These are phyloP conservation scores for Simmondsia chinensis DNA, from an alignment of 148 eudicot genomes.

Conservation along the genomic window DNA sequence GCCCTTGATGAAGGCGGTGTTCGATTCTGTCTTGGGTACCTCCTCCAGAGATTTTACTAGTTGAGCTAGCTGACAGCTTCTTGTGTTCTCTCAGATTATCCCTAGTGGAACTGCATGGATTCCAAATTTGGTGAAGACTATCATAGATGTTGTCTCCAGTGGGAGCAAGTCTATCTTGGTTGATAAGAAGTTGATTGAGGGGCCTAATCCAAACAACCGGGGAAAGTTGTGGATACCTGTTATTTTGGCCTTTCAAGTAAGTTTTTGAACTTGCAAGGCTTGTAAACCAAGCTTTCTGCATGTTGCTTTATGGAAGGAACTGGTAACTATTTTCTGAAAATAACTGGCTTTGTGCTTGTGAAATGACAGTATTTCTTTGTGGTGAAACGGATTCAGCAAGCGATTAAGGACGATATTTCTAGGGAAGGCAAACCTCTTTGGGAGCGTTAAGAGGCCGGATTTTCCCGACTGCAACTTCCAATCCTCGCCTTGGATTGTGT, in stretches of 20 bases:
- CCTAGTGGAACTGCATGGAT: conserved; percentile 89
- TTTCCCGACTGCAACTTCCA: too few relatives aligned
- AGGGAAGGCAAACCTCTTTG: conserved; percentile 41
- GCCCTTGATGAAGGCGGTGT: too few relatives aligned
- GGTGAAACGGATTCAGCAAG: conserved; percentile 32
- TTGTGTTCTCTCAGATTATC: conserved; percentile 40
- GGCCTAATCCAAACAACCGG: conserved; percentile 76
- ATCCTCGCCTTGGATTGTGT: too few relatives aligned
- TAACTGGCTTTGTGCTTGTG: background rate
- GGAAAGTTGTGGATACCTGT: conserved; percentile 67
- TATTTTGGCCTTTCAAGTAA: conserved; percentile 63
- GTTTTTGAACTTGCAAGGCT: conserved; percentile 11
- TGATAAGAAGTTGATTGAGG: conserved; percentile 82
- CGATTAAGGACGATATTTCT: conserved; percentile 45
- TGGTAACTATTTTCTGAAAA: background rate
- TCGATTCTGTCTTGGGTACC: too few relatives aligned
- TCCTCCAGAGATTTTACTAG: too few relatives aligned
- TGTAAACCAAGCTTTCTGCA: background rate
- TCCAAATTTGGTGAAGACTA: conserved; percentile 60
- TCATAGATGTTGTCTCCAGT: conserved; percentile 53
- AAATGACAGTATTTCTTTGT: conserved; percentile 49
- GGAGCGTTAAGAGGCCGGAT: conserved; percentile 31
- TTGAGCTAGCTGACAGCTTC: background rate
- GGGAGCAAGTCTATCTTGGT: conserved; percentile 65
- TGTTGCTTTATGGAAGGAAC: background rate